Base-by-base conservation (phyloP, 805 yeast genomes). In the Jamesozyma gamospora region DNA sequence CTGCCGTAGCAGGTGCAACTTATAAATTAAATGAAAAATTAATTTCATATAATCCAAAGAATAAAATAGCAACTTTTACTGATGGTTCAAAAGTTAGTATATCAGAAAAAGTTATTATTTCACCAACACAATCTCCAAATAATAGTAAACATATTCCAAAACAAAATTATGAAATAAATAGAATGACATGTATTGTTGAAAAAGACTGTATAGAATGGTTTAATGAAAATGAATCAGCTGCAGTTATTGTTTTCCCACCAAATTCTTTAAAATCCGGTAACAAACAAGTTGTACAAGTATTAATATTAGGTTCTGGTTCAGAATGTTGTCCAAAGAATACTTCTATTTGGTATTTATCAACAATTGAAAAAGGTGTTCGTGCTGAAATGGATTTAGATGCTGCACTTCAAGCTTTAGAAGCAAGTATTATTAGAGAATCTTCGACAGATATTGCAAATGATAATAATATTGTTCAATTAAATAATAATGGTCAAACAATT, bases 1-100 rank as follows among this genome's bases (percentile, higher is more conserved):
- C 97, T 3, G 98, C 98, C 12, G 97, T 90, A 46, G 97, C 92
- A 15, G 97, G 97, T 40, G 82, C 96, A 40, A 85, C 94, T 27
- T 90, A 92, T 64, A 86, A 87, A 60, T 69, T 90, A 41, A 77
- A 80, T 55, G 80, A 92, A 13, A 65, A 70, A 30, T 62, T 90
- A 38, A 64, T 64, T 4, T 74, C 75, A 28, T 86, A 67, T 62
- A 90, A 90, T 57, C 75, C 80, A 28, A 64, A 59, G 21, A 65
- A 75, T 25, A 79, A 82, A 52, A 66, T 77, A 18, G 96, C 94
- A 7, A 66, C 67, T 30, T 77, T 84, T 47, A 67, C 72, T 42
- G 96, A 88, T 58, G 92, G 94, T 25, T 72, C 87, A 14, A 65
- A 68, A 37, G 79, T 86, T 28, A 73, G 71, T 44, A 83, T 90